These are phyloP conservation scores for Volvox africanus DNA, from an alignment of 139 green algal genomes.

Conservation along the genomic window DNA sequence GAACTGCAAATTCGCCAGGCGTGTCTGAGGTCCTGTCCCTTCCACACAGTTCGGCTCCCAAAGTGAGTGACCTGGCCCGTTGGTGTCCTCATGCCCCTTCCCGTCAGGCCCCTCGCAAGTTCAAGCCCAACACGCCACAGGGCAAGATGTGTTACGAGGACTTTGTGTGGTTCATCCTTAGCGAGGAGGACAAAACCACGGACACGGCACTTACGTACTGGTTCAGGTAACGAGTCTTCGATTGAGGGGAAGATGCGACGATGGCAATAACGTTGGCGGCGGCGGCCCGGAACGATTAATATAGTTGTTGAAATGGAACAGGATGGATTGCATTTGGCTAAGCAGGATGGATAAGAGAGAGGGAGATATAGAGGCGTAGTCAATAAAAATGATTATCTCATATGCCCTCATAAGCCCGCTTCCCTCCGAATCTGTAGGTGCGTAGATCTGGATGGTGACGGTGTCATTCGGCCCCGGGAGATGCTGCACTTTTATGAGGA, in stretches of 20 bases:
- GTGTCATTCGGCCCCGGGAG: constrained; percentile 85
- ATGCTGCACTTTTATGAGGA: constrained; percentile 98
- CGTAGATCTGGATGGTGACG: constrained; percentile 95
- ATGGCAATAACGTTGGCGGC: no score
- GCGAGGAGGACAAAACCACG: constrained; percentile 98
- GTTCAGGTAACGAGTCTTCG: constrained; percentile 74
- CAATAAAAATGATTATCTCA: no score
- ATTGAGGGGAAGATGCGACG: no score
- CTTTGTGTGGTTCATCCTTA: constrained; percentile 99
- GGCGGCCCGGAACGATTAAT: no score
- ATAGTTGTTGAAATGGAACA: no score
- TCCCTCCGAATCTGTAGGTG: constrained; percentile 59
- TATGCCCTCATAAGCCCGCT: no score
- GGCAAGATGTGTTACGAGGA: constrained; percentile 98
- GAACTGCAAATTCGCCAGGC: no score
- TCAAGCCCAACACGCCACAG: constrained; percentile 64
- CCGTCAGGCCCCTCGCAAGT: constrained; percentile 78
- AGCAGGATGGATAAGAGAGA: no score
- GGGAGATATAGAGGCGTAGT: no score
- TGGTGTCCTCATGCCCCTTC: neutral
- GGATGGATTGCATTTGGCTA: no score
- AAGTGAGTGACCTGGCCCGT: no score
- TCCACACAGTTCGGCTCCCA: neutral
- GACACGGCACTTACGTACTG: constrained; percentile 96
- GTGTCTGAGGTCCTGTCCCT: no score